phyloP scores from a whole-genome alignment of 495 filamentous ascomycete genomes.

The Annulohypoxylon stygium region DNA sequence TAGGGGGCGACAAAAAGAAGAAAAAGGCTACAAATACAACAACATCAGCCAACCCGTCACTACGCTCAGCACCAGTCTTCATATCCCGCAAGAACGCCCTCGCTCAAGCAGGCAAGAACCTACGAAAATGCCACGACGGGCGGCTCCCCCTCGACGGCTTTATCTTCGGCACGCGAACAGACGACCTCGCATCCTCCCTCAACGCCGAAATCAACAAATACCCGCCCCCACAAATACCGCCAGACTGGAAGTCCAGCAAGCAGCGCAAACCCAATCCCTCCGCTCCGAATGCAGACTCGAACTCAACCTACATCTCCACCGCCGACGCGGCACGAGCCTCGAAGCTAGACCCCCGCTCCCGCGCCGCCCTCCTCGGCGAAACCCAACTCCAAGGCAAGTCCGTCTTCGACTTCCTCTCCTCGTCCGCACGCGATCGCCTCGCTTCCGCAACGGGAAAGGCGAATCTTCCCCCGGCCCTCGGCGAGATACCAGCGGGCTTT shows the following conservation, averaged over 20 bases:
- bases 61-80: conserved; percentile 79
- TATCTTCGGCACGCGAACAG: conserved; percentile 70
- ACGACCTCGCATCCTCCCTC: conserved; percentile 66
- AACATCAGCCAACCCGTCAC: conserved; percentile 70
- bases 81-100: conserved; percentile 78
- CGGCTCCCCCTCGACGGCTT: conserved; percentile 89
- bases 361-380: conserved; percentile 88
- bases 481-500: conserved; percentile 79
- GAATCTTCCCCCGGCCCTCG: conserved; percentile 80
- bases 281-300: conserved; percentile 21
- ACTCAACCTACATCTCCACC: conserved; percentile 71
- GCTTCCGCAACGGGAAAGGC: conserved; percentile 78
- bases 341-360: conserved; percentile 79
- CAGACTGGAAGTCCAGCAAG: conserved; percentile 81
- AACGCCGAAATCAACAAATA: conserved; percentile 74
- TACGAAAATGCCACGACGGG: conserved; percentile 89
- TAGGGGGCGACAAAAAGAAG: conserved; percentile 90
- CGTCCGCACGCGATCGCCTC: conserved; percentile 82
- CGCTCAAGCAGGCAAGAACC: conserved; percentile 66
- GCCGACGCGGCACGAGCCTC: conserved; percentile 81
- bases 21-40: conserved; percentile 65
- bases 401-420: conserved; percentile 92
- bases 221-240: conserved; percentile 79
- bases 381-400: conserved; percentile 88
- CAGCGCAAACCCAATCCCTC: conserved; percentile 54